These are phyloP conservation scores for Wallacemonas sp. DNA, from an alignment of 208 protist genomes.

Conservation along the genomic window DNA sequence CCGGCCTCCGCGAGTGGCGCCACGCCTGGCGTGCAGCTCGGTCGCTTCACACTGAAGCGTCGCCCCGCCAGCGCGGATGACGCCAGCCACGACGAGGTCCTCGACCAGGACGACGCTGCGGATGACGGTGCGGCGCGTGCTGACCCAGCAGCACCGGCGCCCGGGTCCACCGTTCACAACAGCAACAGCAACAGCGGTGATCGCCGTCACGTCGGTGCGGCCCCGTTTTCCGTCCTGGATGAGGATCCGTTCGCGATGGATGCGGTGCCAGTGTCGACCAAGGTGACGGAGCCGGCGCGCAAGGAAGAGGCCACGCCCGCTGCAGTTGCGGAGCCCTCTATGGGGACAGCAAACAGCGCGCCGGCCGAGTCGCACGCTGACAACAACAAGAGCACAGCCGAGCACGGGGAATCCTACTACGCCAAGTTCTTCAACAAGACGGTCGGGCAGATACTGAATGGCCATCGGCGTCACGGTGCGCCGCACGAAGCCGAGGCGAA, in stretches of 20 bases:
- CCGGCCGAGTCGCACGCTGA: background rate
- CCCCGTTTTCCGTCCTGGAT: no score
- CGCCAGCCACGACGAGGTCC: background rate
- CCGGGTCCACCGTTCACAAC: background rate
- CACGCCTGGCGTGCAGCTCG: constrained; percentile 13
- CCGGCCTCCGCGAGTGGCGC: background rate
- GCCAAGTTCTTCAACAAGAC: constrained; percentile 67
- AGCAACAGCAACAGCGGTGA: no score
- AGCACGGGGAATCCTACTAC: constrained; percentile 44
- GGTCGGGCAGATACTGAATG: constrained; percentile 45
- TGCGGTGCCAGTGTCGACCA: background rate
- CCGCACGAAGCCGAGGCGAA: constrained; percentile 3
- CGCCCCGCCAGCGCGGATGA: constrained; percentile 4
- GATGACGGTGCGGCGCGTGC: background rate
- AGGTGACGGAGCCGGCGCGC: background rate
- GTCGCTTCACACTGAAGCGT: constrained; percentile 48
- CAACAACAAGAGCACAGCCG: background rate
- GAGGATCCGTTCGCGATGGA: constrained; percentile 18
- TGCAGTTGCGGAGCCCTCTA: no score
- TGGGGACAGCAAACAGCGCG: no score
- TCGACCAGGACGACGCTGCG: background rate
- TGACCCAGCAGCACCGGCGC: constrained; percentile 3
- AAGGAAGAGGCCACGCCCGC: constrained; percentile 1
- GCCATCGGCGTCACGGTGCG: constrained; percentile 22
- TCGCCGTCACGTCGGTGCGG: constrained; percentile 13